These are phyloP conservation scores for Amaranthus palmeri DNA, from an alignment of 148 eudicot genomes.

Conservation along the genomic window DNA sequence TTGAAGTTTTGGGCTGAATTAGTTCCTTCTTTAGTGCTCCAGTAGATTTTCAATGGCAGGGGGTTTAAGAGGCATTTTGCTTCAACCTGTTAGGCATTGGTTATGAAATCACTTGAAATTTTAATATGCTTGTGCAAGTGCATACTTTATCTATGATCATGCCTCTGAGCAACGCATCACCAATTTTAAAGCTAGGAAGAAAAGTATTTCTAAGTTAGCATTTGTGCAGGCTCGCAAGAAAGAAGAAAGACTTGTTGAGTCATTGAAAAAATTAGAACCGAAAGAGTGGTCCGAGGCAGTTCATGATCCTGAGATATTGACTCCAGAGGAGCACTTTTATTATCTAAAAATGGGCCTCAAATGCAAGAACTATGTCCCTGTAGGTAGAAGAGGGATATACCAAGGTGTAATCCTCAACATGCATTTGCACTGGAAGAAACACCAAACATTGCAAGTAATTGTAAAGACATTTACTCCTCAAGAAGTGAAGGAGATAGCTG, in stretches of 20 bases:
- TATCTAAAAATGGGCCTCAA: constrained; percentile 89
- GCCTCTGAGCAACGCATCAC: no score
- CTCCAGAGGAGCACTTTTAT: constrained; percentile 97
- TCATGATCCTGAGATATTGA: constrained; percentile 93
- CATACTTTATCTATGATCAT: background rate
- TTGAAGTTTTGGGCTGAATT: background rate
- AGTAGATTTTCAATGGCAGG: background rate
- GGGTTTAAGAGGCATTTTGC: background rate
- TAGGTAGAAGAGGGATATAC: constrained; percentile 88
- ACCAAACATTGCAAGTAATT: constrained; percentile 81
- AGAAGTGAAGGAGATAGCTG: constrained; percentile 89
- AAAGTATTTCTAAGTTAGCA: background rate
- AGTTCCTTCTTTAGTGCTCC: background rate
- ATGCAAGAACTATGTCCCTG: constrained; percentile 85
- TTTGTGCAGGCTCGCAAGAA: constrained; percentile 69
- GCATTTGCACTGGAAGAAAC: constrained; percentile 99
- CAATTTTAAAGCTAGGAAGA: no score
- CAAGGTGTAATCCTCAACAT: constrained; percentile 93
- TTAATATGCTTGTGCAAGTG: background rate
- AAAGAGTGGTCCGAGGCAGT: constrained; percentile 75
- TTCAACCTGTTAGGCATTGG: background rate
- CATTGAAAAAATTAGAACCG: constrained; percentile 76
- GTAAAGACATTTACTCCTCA: constrained; percentile 82
- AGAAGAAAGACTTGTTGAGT: constrained; percentile 67
- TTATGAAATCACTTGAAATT: background rate